Base-by-base conservation (phyloP, 2,329 filamentous ascomycete genomes). In the Pezicula rhizophila region DNA sequence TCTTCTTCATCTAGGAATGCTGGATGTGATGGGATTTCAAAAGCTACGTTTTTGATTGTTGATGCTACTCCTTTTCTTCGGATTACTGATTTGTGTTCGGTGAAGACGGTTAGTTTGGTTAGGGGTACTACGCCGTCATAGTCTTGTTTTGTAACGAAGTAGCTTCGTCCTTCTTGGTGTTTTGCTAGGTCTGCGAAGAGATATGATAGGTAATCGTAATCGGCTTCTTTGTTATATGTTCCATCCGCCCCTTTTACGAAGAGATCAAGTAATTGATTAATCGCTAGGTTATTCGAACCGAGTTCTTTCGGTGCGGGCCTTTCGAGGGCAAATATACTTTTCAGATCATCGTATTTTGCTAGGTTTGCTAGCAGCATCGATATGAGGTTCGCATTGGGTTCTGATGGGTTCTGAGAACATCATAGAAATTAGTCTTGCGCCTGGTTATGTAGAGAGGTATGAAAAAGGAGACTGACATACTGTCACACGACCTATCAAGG, bases 341-440 rank as follows among this genome's bases (percentile, higher is more conserved):
- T 85, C 49, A 96, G 68, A 5, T 75, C 76, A 57, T 92, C 83
- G 52, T 79, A 85, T 70, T 97, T 97, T 50, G 84, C 79, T 46
- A 99, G 75, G 64, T 99, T 99, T 66, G 93, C 90, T 20, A 97
- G 77, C 12, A 99, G 79, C 90, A 96, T 97, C 41, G 89, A 82
- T 41, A 95, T 72, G 37, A 93, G 78, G 63, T 96, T 87, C 46
- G 89, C 89, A 63, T 91, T 91, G 26, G 80, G 77, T 64, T 97
- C 92, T 46, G 85, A 81, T 3, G 79, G 73, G 58, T 81, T 78
- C 85, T 89, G 52, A 43, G 10, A 28, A 4, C 14, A 14, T 20
- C 5, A 8, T 12, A n/a, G 33, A 5, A 18, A 25, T 43, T 25
- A 48, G 26, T n/a, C 17, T 25, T 31, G 14, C n/a, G 37, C 14